Percentiles rank a stretch among this genome's conserved stretches.
Evolutionary conservation across 108 stramenopile genomes (phyloP).

Genomic region (Stephanodiscus triporus): DNA sequence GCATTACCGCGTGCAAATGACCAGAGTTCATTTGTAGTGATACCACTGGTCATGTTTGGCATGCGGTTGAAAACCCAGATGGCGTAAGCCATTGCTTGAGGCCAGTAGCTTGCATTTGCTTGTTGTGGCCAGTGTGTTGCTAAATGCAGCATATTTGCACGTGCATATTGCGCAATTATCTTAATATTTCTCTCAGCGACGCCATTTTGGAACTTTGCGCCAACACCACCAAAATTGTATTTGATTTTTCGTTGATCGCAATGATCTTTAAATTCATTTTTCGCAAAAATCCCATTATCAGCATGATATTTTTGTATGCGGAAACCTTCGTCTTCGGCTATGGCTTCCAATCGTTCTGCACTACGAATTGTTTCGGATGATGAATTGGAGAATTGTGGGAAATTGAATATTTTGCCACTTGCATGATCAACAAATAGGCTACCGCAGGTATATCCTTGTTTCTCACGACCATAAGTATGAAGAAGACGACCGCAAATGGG

Average conservation of each 20-base stretch:
- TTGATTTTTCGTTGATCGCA: slow-evolving; percentile 2
- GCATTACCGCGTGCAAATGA: not conserved
- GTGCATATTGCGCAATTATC: slow-evolving; percentile 39
- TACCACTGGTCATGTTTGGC: slow-evolving; percentile 16
- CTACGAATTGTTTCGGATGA: slow-evolving; percentile 11
- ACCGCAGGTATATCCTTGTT: slow-evolving; percentile 29
- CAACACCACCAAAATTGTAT: slow-evolving; percentile 42
- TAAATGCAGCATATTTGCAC: slow-evolving; percentile 52
- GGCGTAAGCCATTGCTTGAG: slow-evolving; percentile 53
- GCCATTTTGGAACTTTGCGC: slow-evolving; percentile 65
- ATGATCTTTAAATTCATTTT: not conserved
- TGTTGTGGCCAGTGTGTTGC: slow-evolving; percentile 44
- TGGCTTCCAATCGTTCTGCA: slow-evolving; percentile 5
- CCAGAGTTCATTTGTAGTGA: slow-evolving; percentile 27
- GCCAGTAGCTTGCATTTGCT: slow-evolving; percentile 36
- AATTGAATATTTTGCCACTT: slow-evolving; percentile 6
- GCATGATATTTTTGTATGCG: not conserved
- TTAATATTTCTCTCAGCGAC: slow-evolving; percentile 49
- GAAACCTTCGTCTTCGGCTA: not conserved
- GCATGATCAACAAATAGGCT: slow-evolving; percentile 55
- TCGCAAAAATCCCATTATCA: slow-evolving; percentile 17
- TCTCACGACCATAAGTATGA: slow-evolving; percentile 17
- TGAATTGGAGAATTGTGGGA: slow-evolving; percentile 27
- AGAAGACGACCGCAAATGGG: slow-evolving; percentile 51
- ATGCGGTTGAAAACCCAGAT: slow-evolving; percentile 36